phyloP scores from a whole-genome alignment of 2,329 filamentous ascomycete genomes.

The Reticulascus tulasneorum region DNA sequence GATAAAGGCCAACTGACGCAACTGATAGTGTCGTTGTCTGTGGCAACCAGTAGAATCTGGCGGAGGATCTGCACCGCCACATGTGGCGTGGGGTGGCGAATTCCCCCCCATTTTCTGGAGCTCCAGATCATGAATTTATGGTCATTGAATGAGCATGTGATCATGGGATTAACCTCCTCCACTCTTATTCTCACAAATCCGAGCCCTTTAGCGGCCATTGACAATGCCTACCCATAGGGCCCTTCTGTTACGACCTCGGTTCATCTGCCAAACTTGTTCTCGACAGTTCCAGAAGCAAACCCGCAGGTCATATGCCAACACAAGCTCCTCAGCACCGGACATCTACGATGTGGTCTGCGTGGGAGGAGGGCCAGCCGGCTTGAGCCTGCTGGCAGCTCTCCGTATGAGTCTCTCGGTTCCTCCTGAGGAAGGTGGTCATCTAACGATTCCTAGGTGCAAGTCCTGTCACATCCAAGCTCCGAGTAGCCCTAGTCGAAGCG shows the following conservation, averaged over 20 bases:
- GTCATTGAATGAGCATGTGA: conserved; percentile 8
- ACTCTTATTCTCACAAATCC: not conserved
- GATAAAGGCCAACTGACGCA: conserved; percentile 25
- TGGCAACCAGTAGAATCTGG: conserved; percentile 28
- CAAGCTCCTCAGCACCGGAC: conserved; percentile 40
- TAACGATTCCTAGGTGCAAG: conserved; percentile 58
- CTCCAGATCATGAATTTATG: not conserved
- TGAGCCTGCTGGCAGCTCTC: conserved; percentile 75
- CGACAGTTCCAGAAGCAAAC: conserved; percentile 30
- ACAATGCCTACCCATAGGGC: conserved; percentile 14
- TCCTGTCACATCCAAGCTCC: conserved; percentile 69
- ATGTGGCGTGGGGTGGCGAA: not conserved
- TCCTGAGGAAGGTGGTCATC: not conserved
- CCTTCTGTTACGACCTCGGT: conserved; percentile 23
- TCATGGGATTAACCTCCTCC: not conserved
- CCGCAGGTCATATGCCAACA: conserved; percentile 16
- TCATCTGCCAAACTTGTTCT: conserved; percentile 45
- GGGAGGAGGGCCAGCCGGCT: conserved; percentile 81
- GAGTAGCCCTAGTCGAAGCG: conserved; percentile 83
- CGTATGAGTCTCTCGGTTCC: conserved; percentile 45
- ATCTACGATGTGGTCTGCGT: conserved; percentile 93
- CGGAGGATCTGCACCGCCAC: conserved; percentile 2
- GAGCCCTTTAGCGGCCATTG: not conserved
- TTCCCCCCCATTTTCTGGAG: conserved; percentile 1
- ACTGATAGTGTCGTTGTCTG: conserved; percentile 32